These are phyloP conservation scores for Syncephalis fuscata DNA, from an alignment of 371 early-diverging fungal genomes.

Conservation along the genomic window DNA sequence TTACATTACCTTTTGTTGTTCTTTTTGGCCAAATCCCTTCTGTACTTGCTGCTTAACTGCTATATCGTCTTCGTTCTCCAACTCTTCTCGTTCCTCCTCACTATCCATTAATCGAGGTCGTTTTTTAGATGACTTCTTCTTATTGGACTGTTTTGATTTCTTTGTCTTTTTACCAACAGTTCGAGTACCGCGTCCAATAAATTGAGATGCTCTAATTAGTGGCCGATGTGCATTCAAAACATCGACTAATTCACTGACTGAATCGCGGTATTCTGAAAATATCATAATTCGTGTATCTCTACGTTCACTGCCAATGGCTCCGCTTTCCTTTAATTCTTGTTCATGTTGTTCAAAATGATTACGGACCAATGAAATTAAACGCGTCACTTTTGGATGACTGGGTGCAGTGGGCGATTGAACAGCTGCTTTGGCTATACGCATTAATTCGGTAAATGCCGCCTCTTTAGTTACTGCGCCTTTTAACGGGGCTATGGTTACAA, in stretches of 20 bases:
- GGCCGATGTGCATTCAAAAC: slow-evolving; percentile 46
- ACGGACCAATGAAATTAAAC: slow-evolving; percentile 36
- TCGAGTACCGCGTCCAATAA: slow-evolving; percentile 67
- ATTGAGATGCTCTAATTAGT: slow-evolving; percentile 42
- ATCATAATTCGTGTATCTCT: slow-evolving; percentile 62
- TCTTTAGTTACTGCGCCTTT: slow-evolving; percentile 9
- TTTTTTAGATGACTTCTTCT: slow-evolving; percentile 11
- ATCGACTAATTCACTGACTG: slow-evolving; percentile 70
- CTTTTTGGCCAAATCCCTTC: slow-evolving; percentile 10
- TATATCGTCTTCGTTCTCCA: too few relatives aligned
- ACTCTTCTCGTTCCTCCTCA: not conserved
- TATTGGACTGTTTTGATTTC: slow-evolving; percentile 62
- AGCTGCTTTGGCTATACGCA: slow-evolving; percentile 14
- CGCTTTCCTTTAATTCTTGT: slow-evolving; percentile 7
- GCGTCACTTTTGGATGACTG: slow-evolving; percentile 73
- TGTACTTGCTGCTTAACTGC: not conserved
- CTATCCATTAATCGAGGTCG: too few relatives aligned
- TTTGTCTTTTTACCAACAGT: slow-evolving; percentile 18
- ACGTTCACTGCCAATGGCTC: too few relatives aligned
- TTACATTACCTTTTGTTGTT: slow-evolving; percentile 6
- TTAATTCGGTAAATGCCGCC: slow-evolving; percentile 16
- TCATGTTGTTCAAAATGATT: slow-evolving; percentile 41
- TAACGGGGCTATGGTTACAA: slow-evolving; percentile 7
- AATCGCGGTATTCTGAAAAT: slow-evolving; percentile 73
- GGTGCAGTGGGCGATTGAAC: slow-evolving; percentile 25